phyloP scores from a whole-genome alignment of 768 basidiomycete genomes.

The Scleroderma bovista region DNA sequence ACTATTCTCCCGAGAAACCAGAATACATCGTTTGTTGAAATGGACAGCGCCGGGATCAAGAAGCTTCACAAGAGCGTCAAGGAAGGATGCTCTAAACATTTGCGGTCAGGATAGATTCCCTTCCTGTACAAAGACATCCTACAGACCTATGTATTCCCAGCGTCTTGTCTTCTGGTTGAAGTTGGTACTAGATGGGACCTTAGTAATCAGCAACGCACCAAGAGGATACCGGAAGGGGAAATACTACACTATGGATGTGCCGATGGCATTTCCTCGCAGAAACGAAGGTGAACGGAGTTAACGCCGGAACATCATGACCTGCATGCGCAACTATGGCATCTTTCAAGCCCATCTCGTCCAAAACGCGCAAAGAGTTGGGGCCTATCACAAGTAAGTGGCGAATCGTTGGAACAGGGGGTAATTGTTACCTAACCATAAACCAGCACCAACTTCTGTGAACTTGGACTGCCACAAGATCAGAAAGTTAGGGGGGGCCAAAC shows the following conservation, averaged over 20 bases:
- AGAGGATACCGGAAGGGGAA: background rate
- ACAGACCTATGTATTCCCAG: slow-evolving; percentile 42
- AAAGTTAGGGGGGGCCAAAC: background rate
- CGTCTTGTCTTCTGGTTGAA: slow-evolving; percentile 30
- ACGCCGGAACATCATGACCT: slow-evolving; percentile 28
- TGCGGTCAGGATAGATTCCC: background rate
- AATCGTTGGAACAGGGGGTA: background rate
- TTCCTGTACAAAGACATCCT: background rate
- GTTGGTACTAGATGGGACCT: slow-evolving; percentile 25
- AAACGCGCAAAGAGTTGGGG: slow-evolving; percentile 43
- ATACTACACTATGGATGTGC: slow-evolving; percentile 35
- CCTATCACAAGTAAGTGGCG: slow-evolving; percentile 25
- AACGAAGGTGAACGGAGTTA: slow-evolving; percentile 34
- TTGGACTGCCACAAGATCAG: slow-evolving; percentile 29
- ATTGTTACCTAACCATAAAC: slow-evolving; percentile 42
- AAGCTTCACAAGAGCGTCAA: slow-evolving; percentile 42
- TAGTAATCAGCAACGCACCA: background rate
- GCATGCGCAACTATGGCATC: slow-evolving; percentile 36
- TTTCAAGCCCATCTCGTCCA: slow-evolving; percentile 40
- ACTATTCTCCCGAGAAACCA: slow-evolving; percentile 21
- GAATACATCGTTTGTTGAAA: slow-evolving; percentile 47
- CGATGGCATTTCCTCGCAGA: slow-evolving; percentile 41
- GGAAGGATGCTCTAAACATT: slow-evolving; percentile 39
- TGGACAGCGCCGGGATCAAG: slow-evolving; percentile 38
- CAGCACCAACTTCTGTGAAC: slow-evolving; percentile 52